Evolutionary conservation across 345 rosid species (phyloP).

Genomic region (Mallotus nudiflorus): DNA sequence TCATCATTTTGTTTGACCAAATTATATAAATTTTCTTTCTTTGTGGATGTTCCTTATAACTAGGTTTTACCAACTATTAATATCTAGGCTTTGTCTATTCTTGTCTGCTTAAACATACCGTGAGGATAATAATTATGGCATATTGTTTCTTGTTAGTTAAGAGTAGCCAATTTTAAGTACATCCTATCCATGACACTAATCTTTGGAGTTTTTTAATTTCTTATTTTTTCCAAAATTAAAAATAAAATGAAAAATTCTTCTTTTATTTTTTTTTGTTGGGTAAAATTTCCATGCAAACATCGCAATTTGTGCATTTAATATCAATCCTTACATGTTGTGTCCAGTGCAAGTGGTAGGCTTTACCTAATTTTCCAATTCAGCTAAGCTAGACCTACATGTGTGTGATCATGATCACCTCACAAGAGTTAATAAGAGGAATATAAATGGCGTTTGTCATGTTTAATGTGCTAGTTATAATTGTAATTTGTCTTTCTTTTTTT

Average conservation of each 20-base stretch:
- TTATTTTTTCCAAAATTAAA: too few relatives aligned
- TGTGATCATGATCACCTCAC: slow-evolving; percentile 11
- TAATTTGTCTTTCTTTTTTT: not conserved
- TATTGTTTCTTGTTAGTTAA: slow-evolving; percentile 7
- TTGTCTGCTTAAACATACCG: slow-evolving; percentile 6
- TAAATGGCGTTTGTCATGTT: not conserved
- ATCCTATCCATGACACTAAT: slow-evolving; percentile 2
- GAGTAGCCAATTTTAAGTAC: slow-evolving; percentile 11
- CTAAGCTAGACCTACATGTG: not conserved
- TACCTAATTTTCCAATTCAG: not conserved
- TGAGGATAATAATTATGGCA: slow-evolving; percentile 14
- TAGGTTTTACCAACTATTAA: not conserved
- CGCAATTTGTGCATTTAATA: slow-evolving; percentile 13
- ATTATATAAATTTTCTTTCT: not conserved
- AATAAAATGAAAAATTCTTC: not conserved
- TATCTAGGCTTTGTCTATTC: slow-evolving; percentile 14
- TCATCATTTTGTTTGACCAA: slow-evolving; percentile 13
- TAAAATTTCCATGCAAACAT: slow-evolving; percentile 21
- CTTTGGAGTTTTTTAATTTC: not conserved
- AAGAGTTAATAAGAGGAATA: not conserved
- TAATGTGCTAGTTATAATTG: not conserved
- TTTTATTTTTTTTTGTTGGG: not conserved
- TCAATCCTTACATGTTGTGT: slow-evolving; percentile 5
- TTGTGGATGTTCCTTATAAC: not conserved
- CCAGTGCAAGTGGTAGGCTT: slow-evolving; percentile 11